Percentiles rank a stretch among this genome's conserved stretches.
These are phyloP conservation scores for Asterochloris sp. DNA, from an alignment of 139 green algal genomes.

Conservation along the genomic window DNA sequence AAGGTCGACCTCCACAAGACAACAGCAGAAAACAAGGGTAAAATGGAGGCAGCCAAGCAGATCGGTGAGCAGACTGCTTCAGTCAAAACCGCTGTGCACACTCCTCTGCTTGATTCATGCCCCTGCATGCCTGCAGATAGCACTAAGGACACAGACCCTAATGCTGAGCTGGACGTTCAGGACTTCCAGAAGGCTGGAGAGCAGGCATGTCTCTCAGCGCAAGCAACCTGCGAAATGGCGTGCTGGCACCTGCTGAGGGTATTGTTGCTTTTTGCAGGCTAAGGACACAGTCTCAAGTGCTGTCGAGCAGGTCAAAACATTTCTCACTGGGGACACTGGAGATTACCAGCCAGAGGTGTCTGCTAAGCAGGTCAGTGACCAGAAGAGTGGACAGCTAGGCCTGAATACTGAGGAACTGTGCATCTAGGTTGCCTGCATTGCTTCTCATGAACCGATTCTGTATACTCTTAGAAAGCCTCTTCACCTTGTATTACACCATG, in stretches of 20 bases:
- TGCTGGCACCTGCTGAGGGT: no score
- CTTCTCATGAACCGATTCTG: not conserved
- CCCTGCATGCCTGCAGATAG: not conserved
- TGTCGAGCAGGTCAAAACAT: conserved; percentile 1
- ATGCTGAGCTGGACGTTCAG: conserved; percentile 2
- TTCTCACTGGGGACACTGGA: not conserved
- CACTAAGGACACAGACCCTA: not conserved
- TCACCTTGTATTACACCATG: not conserved
- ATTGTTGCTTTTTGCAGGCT: not conserved
- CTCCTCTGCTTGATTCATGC: not conserved
- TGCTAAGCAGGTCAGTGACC: not conserved
- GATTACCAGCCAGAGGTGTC: not conserved
- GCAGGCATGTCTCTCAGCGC: not conserved
- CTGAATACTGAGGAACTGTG: not conserved
- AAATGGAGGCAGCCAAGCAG: no score
- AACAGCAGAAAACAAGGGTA: no score
- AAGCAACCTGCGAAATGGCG: no score
- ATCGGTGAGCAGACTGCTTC: no score
- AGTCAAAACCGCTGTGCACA: not conserved
- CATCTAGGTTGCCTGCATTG: not conserved
- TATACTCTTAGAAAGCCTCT: not conserved
- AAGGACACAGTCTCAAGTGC: conserved; percentile 10
- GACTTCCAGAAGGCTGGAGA: conserved; percentile 17
- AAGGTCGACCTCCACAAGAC: conserved; percentile 6
- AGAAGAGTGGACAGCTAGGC: not conserved